These are phyloP conservation scores for Cladosporium sp. DNA, from an alignment of 2,329 filamentous ascomycete species.

Conservation along the genomic window DNA sequence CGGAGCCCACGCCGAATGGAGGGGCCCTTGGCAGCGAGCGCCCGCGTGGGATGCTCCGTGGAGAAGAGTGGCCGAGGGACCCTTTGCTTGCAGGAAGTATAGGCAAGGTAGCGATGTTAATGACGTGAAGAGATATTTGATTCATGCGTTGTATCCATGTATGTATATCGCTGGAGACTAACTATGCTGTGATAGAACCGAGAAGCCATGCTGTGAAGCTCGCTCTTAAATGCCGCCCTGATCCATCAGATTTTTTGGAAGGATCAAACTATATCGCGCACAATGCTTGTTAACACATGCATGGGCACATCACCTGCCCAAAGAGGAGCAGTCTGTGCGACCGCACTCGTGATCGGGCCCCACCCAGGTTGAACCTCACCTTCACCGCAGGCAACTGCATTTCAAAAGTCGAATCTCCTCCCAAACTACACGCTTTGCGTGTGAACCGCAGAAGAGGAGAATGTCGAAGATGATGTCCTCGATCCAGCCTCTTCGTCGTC, in stretches of 20 bases:
- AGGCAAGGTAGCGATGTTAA: background rate
- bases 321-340: constrained; percentile 2
- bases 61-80: background rate
- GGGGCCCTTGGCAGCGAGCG: background rate
- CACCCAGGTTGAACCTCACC: background rate
- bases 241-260: constrained; percentile 1
- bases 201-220: constrained; percentile 7
- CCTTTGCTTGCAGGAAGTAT: background rate
- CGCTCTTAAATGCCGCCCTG: background rate
- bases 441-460: background rate
- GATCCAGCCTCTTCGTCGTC: constrained; percentile 16
- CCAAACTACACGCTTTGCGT: background rate
- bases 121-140: background rate
- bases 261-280: background rate
- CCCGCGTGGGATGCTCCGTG: constrained; percentile 4
- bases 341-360: background rate
- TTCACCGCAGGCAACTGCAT: background rate
- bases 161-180: background rate
- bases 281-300: constrained; percentile 1
- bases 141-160: background rate
- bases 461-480: background rate
- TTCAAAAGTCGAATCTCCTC: background rate
- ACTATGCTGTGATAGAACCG: background rate
- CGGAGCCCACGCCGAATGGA: background rate
- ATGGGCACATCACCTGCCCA: constrained; percentile 5